These are phyloP conservation scores for Zygoascus hellenicus DNA, from an alignment of 1,139 yeast species.

Conservation along the genomic window DNA sequence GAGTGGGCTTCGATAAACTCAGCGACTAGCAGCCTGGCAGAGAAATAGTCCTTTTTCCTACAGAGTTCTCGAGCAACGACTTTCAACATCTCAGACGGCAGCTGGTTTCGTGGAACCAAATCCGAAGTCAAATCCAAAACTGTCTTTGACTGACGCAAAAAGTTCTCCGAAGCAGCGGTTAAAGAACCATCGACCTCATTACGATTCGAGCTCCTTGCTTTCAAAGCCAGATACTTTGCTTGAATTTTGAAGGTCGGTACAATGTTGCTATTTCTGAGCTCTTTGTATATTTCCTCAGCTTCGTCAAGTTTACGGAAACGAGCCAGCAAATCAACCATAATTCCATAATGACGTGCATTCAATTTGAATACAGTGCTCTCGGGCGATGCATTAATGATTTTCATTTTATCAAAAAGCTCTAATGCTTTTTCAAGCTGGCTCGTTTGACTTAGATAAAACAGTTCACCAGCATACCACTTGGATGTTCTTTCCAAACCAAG, in stretches of 20 bases:
- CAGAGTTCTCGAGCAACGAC: slow-evolving; percentile 15
- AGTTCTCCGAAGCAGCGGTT: slow-evolving; percentile 15
- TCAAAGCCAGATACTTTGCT: slow-evolving; percentile 18
- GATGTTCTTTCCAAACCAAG: slow-evolving; percentile 3
- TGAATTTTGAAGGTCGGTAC: slow-evolving; percentile 24
- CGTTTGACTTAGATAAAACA: slow-evolving; percentile 20
- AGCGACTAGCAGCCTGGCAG: slow-evolving; percentile 15
- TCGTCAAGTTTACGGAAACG: slow-evolving; percentile 12
- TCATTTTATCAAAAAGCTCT: slow-evolving; percentile 22
- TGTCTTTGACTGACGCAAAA: slow-evolving; percentile 14
- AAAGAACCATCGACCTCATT: slow-evolving; percentile 9
- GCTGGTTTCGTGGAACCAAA: slow-evolving; percentile 22
- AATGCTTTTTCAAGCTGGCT: slow-evolving; percentile 17
- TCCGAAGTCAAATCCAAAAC: slow-evolving; percentile 25
- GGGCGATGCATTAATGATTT: slow-evolving; percentile 12
- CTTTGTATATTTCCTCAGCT: slow-evolving; percentile 20
- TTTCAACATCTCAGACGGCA: slow-evolving; percentile 24
- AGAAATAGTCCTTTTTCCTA: slow-evolving; percentile 11
- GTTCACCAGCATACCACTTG: slow-evolving; percentile 24
- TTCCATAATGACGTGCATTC: slow-evolving; percentile 26
- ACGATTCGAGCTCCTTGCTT: slow-evolving; percentile 5
- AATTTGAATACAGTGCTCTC: slow-evolving; percentile 12
- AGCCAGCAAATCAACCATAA: slow-evolving; percentile 24
- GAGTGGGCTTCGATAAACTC: slow-evolving; percentile 12
- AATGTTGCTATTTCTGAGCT: slow-evolving; percentile 17